Evolutionary conservation across 2,329 filamentous ascomycete genomes (phyloP), one percentile per base, ranked within the genome.

Genomic region (Blumeria hordei): DNA sequence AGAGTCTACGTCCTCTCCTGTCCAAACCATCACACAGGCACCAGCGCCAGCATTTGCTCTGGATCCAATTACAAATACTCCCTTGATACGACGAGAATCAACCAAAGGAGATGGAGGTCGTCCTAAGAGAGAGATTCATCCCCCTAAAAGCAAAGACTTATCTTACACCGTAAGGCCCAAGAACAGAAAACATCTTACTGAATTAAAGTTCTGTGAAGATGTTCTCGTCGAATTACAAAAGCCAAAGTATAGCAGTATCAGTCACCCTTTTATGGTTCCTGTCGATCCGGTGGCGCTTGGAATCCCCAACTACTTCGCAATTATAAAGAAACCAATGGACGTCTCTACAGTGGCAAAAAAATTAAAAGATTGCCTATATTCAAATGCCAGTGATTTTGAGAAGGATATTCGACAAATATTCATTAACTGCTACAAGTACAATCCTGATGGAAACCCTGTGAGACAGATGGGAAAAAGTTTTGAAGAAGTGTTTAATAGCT

Each of bases 251-350:
- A 73, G 72, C 55, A 64, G 69, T 1, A 70, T 81, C 60, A 86
- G 86, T 45, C 74, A 75, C 55, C 81, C 85, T 57, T 98, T 98
- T 70, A 71, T 86, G 62, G 70, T 76, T 7, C 85, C 92, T 0
- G 92, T 98, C 18, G 92, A 98, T 65, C 88, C 92, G 0, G 88
- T 96, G 37, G 90, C 88, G 0, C 72, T 96, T 55, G 88, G 90
- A 65, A 95, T 96, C 57, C 92, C 92, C 0, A 82, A 83, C 28
- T 98, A 98, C 66, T 86, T 92, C 66, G 87, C 83, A 63, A 73
- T 96, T 58, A 88, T 98, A 70, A 96, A 94, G 72, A 87, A 88
- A 66, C 92, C 92, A 0, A 98, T 96, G 90, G 90, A 98, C 66
- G 73, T 95, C 53, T 74, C 76, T 14, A 94, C 86, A n/a, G 83